phyloP scores from a whole-genome alignment of 148 eudicot species.

The Rhododendron kiyosumense region DNA sequence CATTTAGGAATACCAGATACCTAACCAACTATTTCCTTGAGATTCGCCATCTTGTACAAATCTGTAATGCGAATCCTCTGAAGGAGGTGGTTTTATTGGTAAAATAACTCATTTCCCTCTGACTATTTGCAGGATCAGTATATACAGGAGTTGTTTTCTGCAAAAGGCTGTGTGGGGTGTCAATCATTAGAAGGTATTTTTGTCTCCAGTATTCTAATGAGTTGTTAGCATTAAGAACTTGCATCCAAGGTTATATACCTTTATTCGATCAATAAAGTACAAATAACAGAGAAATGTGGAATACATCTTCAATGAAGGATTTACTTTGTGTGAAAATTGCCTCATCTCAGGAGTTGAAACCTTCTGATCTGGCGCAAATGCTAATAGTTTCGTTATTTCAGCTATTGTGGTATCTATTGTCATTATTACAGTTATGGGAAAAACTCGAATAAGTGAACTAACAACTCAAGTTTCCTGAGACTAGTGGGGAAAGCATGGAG shows the following conservation, averaged over 20 bases:
- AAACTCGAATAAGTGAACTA: neutral
- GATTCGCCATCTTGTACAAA: neutral
- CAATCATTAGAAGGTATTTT: constrained; percentile 75
- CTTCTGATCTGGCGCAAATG: neutral
- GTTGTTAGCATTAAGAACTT: neutral
- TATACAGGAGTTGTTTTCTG: constrained; percentile 95
- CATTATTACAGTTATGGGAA: neutral
- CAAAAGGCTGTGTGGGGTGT: constrained; percentile 91
- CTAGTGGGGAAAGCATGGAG: constrained; percentile 96
- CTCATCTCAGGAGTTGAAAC: neutral
- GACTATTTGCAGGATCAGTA: constrained; percentile 55
- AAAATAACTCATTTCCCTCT: neutral
- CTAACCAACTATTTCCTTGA: neutral
- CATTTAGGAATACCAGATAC: neutral
- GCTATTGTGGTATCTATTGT: neutral
- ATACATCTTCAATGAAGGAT: neutral
- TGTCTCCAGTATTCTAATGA: neutral
- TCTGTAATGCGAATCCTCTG: neutral
- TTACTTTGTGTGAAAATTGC: neutral
- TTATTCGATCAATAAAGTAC: neutral
- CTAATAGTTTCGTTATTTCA: neutral
- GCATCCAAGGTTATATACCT: neutral
- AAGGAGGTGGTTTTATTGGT: neutral
- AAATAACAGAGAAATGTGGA: neutral
- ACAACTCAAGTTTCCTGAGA: constrained; percentile 17